Evolutionary conservation across 768 basidiomycete species (phyloP), one percentile per base, ranked within the genome.

Genomic region (Hericium erinaceus): DNA sequence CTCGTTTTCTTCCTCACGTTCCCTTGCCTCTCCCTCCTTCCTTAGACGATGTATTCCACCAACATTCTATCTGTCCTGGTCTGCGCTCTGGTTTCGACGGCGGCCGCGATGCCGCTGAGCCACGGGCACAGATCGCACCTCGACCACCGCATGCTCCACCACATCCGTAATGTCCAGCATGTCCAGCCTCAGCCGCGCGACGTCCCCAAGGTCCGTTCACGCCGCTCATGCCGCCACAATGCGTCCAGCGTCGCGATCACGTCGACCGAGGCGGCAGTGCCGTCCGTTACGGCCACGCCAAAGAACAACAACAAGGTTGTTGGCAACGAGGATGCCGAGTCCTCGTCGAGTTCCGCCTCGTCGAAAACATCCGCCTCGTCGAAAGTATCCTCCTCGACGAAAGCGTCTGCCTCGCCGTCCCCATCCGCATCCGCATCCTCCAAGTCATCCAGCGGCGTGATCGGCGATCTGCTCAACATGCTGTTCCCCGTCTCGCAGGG

Each of bases 401-500:
- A n/a, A 20, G 11, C 44, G 9, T 46, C 44, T 8, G 15, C 44
- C 44, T 46, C 44, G n/a, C n/a, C 52, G 0, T 26, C 37, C 1
- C 26, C 52, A 4, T 18, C n/a, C 28, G 15, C 52, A 3, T 48
- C 55, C 3, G 22, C 55, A 16, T 20, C 55, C 26, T 3, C 24
- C 9, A 39, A 49, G 33, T 39, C 60, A 7, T 26, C 58, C 16
- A 52, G 50, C 18, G 57, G 48, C 40, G 18, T 51, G 18, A 22
- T 24, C 9, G 26, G 20, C 49, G 52, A 58, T 39, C 39, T 60
- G 15, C 39, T 63, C 16, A 57, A 60, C 61, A 50, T 52, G 24
- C 61, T 66, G 38, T 67, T 68, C 63, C 68, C 67, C 28, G 58
- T 67, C 39, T 58, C 63, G 12, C 55, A 50, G 16, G 54, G 61